These are phyloP conservation scores for Pythium oligandrum DNA, from an alignment of 352 stramenopile species.

Conservation along the genomic window DNA sequence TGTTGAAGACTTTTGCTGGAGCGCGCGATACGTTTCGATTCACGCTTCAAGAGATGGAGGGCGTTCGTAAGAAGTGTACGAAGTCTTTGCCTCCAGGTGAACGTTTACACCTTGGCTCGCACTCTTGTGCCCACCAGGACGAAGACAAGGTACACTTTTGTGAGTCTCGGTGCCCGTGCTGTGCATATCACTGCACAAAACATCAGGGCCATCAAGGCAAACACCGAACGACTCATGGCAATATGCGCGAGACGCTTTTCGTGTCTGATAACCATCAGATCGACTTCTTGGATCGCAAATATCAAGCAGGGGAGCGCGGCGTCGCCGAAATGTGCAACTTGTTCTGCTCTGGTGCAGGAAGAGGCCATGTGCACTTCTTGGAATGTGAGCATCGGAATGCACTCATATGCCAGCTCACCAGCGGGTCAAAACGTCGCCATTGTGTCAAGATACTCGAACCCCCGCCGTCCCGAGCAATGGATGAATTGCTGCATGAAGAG, in stretches of 20 bases:
- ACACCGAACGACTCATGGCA: constrained; percentile 69
- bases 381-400: constrained; percentile 38
- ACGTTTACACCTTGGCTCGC: constrained; percentile 33
- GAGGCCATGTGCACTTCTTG: constrained; percentile 70
- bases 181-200: constrained; percentile 74
- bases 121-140: constrained; percentile 35
- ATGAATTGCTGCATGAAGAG: constrained; percentile 70
- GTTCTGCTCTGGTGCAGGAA: constrained; percentile 76
- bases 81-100: constrained; percentile 31
- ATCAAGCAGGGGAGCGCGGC: constrained; percentile 52
- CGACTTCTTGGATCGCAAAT: constrained; percentile 71
- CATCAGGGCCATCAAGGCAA: constrained; percentile 38
- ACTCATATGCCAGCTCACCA: constrained; percentile 45
- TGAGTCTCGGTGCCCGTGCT: constrained; percentile 61
- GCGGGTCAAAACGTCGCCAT: constrained; percentile 40
- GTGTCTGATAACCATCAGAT: constrained; percentile 50
- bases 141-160: constrained; percentile 47
- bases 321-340: constrained; percentile 80
- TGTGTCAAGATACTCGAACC: constrained; percentile 50
- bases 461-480: constrained; percentile 39
- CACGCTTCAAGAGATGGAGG: constrained; percentile 80
- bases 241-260: constrained; percentile 80
- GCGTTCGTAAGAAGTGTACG: constrained; percentile 54
- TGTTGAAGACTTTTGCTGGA: constrained; percentile 58
- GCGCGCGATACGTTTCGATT: constrained; percentile 58